These are phyloP conservation scores for Peniophora sp. DNA, from an alignment of 1,284 basidiomycete species.

Conservation along the genomic window DNA sequence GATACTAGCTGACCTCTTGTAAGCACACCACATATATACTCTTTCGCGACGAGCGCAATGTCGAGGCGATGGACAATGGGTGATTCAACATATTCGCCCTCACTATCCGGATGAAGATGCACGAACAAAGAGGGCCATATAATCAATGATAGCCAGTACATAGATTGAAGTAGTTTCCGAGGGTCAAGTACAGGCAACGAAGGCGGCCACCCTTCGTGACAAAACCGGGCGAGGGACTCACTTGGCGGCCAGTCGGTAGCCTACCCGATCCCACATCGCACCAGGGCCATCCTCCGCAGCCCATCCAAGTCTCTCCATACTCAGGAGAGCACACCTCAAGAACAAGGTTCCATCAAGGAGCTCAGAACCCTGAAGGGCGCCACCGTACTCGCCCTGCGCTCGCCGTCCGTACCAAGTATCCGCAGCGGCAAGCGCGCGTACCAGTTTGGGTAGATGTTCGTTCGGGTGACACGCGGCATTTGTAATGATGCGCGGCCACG, in stretches of 20 bases:
- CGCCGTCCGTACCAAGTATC: constrained; percentile 38
- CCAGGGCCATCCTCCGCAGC: background rate
- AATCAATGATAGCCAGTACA: too few species aligned
- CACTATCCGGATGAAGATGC: too few species aligned
- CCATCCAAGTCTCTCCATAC: background rate
- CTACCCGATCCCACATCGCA: background rate
- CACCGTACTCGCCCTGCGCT: constrained; percentile 23
- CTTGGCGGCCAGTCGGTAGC: background rate
- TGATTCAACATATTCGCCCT: too few species aligned
- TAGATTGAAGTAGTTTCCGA: too few species aligned
- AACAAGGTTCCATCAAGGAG: constrained; percentile 11
- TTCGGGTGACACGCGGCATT: constrained; percentile 44
- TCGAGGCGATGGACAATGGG: too few species aligned
- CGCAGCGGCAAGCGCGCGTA: constrained; percentile 50
- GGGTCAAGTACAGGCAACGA: too few species aligned
- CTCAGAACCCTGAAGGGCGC: constrained; percentile 30
- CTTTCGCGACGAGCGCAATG: too few species aligned
- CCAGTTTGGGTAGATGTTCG: constrained; percentile 55
- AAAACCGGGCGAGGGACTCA: background rate
- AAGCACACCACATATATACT: too few species aligned
- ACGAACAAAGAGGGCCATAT: too few species aligned
- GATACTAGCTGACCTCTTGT: too few species aligned
- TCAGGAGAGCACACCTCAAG: background rate
- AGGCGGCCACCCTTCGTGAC: too few species aligned
- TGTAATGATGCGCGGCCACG: constrained; percentile 51